These are phyloP conservation scores for Colletotrichum neosansevieriae DNA, from an alignment of 2,329 filamentous ascomycete species.

Conservation along the genomic window DNA sequence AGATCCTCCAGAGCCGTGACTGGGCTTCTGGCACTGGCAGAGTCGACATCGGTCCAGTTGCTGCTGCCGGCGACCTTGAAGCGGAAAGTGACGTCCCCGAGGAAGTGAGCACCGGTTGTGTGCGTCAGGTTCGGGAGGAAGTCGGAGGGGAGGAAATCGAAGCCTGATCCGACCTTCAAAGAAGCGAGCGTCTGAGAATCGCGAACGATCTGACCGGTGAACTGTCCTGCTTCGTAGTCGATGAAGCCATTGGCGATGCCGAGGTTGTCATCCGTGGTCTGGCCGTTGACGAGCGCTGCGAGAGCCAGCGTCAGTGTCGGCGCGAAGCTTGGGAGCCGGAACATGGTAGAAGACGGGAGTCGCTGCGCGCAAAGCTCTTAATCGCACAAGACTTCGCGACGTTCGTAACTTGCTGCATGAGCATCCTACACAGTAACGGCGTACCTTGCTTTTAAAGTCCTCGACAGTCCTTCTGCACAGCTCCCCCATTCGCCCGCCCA, in stretches of 20 bases:
- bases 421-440: not conserved
- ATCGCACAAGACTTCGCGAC: no score
- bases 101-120: conserved; percentile 68
- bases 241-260: conserved; percentile 25
- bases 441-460: not conserved
- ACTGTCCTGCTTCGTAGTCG: conserved; percentile 14
- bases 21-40: conserved; percentile 54
- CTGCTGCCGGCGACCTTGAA: conserved; percentile 57
- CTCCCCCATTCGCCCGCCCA: not conserved
- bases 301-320: conserved; percentile 26
- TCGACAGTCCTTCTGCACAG: not conserved
- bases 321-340: not conserved
- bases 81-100: conserved; percentile 68
- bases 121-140: conserved; percentile 57
- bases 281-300: conserved; percentile 2
- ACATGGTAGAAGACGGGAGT: conserved; percentile 10
- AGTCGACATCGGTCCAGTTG: conserved; percentile 61
- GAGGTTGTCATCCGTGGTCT: not conserved
- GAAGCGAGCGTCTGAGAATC: conserved; percentile 62
- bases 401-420: conserved; percentile 7
- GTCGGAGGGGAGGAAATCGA: conserved; percentile 69
- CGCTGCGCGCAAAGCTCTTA: not conserved
- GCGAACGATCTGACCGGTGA: conserved; percentile 30
- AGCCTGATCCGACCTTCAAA: conserved; percentile 53
- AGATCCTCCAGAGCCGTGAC: conserved; percentile 48